phyloP scores from a whole-genome alignment of 352 stramenopile genomes.

The Pythium aristosporum region DNA sequence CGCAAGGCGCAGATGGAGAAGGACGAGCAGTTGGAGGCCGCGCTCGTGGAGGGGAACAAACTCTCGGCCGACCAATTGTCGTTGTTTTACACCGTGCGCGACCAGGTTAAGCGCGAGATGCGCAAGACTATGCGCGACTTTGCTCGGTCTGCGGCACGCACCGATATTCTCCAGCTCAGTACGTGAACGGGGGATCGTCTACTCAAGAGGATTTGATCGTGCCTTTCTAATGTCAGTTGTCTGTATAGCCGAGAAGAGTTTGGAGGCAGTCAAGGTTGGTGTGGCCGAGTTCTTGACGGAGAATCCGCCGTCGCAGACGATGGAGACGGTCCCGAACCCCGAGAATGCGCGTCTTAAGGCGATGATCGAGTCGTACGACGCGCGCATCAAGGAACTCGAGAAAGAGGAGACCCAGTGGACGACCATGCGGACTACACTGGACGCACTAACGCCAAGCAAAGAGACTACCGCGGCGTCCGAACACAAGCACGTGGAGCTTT shows the following conservation, averaged over 20 bases:
- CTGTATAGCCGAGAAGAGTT: conserved; percentile 47
- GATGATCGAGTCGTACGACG: conserved; percentile 32
- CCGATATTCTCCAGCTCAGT: conserved; percentile 71
- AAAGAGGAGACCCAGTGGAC: conserved; percentile 58
- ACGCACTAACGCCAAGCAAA: conserved; percentile 14
- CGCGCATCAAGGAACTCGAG: conserved; percentile 29
- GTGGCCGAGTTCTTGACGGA: conserved; percentile 59
- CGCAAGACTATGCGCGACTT: conserved; percentile 72
- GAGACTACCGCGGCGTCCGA: conserved; percentile 12
- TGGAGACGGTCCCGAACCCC: conserved; percentile 56
- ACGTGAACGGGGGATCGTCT: conserved; percentile 7
- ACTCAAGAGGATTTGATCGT: not conserved
- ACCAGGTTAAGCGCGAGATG: conserved; percentile 59
- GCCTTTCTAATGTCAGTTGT: not conserved
- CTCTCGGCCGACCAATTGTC: conserved; percentile 52
- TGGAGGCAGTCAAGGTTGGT: conserved; percentile 64
- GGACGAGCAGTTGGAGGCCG: conserved; percentile 40
- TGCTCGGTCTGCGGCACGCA: conserved; percentile 46
- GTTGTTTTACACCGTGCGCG: conserved; percentile 60
- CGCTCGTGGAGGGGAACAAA: conserved; percentile 38
- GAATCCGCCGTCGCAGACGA: conserved; percentile 43
- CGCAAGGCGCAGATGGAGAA: conserved; percentile 44
- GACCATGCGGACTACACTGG: conserved; percentile 39
- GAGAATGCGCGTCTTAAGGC: conserved; percentile 62
- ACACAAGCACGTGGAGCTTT: conserved; percentile 20